Base-by-base conservation (phyloP, 345 rosid genomes). In the Eutrema japonicum region DNA sequence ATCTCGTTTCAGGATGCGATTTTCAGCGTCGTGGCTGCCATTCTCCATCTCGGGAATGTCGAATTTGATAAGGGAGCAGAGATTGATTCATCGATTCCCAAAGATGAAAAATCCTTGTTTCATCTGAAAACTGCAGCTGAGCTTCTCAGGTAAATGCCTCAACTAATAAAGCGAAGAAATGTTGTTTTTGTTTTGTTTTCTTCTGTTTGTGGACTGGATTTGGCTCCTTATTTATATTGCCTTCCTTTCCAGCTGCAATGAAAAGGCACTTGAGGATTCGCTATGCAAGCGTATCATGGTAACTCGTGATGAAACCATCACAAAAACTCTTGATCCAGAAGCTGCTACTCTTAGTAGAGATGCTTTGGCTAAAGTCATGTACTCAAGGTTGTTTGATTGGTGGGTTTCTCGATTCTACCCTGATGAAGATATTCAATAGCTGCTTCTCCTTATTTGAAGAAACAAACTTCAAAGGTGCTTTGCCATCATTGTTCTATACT, bases 321-420 rank as follows among this genome's bases (percentile, higher is more conserved):
- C 98, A 60, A 96, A 90, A 84, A 88, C 91, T 82, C 86, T 96
- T 81, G 98, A 96, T 83, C 97, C 98, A 22, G 89, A 83, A 68
- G 81, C 93, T 81, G 99, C 99, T 46, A 91, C 78, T 62, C 74
- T 79, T 54, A 92, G 94, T 64, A 89, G 99, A 85, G 99, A 96
- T 79, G 96, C 97, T 59, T 82, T 96, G 85, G 99, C 99, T 75
- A 96, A 92, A 83, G 86, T 78, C 83, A 88, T 96, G 71, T 96
- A 96, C 84, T 85, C 97, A 2, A 84, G 96, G 68, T 82, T 96
- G 77, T 96, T 96, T 84, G 99, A 96, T 80, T 96, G 99, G 99
- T 90, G 82, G 70, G 91, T 65, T 72, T 27, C 75, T 45, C 7
- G 37, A 43, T 14, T 72, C 29, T 66, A 67, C 53, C 45, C 45